Evolutionary conservation across 768 basidiomycete genomes (phyloP).

Genomic region (Boletus rubroflammeus): DNA sequence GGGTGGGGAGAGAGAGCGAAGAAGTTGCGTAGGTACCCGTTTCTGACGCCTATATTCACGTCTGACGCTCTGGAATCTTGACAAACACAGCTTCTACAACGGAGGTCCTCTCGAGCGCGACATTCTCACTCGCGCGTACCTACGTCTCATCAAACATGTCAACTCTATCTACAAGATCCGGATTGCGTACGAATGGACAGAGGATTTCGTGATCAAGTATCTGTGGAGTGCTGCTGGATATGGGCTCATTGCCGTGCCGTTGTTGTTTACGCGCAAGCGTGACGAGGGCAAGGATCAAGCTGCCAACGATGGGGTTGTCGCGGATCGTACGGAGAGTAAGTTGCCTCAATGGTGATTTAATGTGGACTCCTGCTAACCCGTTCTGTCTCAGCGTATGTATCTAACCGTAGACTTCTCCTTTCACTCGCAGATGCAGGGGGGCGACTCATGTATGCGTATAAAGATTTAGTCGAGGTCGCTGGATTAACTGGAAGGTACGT

Average conservation of each 20-base stretch:
- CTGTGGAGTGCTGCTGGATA: slow-evolving; percentile 94
- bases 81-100: slow-evolving; percentile 72
- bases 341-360: not conserved
- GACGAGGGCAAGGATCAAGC: slow-evolving; percentile 5
- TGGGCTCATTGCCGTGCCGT: slow-evolving; percentile 84
- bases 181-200: slow-evolving; percentile 92
- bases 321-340: slow-evolving; percentile 49
- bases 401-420: slow-evolving; percentile 84
- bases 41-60: not conserved
- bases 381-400: slow-evolving; percentile 68
- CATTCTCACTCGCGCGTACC: slow-evolving; percentile 75
- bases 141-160: slow-evolving; percentile 79
- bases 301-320: slow-evolving; percentile 36
- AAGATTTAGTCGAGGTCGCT: slow-evolving; percentile 92
- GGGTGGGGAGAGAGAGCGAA: slow-evolving; percentile 86
- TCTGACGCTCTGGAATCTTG: not conserved
- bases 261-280: slow-evolving; percentile 60
- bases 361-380: not conserved
- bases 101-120: slow-evolving; percentile 81
- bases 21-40: slow-evolving; percentile 73
- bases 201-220: slow-evolving; percentile 96
- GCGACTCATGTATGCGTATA: slow-evolving; percentile 94
- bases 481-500: slow-evolving; percentile 69
- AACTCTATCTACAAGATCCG: slow-evolving; percentile 94
- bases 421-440: slow-evolving; percentile 97